Evolutionary conservation across 805 yeast species (phyloP).

Genomic region (Zygoascus ofunaensis): DNA sequence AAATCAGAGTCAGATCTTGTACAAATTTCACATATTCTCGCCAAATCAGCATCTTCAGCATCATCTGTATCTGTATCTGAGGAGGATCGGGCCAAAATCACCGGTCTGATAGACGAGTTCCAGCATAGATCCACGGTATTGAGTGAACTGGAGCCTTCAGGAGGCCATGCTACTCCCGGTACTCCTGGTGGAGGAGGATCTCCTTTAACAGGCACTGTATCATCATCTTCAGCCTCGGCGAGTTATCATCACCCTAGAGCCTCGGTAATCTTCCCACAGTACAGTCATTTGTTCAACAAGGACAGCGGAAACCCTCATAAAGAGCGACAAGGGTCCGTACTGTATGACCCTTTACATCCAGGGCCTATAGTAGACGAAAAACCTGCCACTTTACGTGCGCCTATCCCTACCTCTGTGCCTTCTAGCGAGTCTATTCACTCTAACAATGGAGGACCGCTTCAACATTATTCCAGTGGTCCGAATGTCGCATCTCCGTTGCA

Average conservation of each 20-base stretch:
- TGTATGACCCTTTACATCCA: slow-evolving; percentile 17
- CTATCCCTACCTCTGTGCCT: slow-evolving; percentile 4
- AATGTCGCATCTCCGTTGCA: neutral
- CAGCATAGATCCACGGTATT: neutral
- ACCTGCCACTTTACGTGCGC: neutral
- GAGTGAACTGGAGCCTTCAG: neutral
- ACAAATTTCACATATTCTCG: slow-evolving; percentile 2
- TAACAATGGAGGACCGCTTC: neutral
- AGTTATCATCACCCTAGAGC: neutral
- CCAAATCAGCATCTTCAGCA: neutral
- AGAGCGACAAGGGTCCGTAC: slow-evolving; percentile 18
- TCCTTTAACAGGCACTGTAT: neutral
- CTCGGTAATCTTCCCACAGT: neutral
- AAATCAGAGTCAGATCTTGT: slow-evolving; percentile 11
- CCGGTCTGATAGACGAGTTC: neutral
- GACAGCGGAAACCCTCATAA: neutral
- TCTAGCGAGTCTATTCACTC: neutral
- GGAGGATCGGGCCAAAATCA: neutral
- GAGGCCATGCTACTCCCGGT: neutral
- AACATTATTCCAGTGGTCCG: neutral
- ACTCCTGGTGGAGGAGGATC: neutral
- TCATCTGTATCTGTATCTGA: no score
- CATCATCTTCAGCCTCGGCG: neutral
- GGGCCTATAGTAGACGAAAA: neutral
- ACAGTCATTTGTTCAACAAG: neutral